These are phyloP conservation scores for Phellinidium pouzarii DNA, from an alignment of 1,284 basidiomycete species.

Conservation along the genomic window DNA sequence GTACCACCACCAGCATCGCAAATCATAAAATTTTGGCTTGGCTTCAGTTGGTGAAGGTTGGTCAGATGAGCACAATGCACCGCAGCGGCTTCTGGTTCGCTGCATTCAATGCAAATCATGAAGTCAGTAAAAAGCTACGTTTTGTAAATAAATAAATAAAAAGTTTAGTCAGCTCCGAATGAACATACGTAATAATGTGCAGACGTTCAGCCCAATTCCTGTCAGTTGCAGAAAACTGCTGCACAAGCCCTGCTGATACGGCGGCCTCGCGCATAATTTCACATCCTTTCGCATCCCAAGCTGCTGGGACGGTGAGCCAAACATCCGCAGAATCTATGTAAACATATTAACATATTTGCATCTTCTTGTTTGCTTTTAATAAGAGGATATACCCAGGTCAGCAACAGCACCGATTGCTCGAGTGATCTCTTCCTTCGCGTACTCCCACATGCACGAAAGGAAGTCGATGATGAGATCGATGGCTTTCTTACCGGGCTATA, in stretches of 20 bases:
- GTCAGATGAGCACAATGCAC: conserved; percentile 76
- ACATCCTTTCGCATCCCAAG: conserved; percentile 78
- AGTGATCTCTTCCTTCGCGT: conserved; percentile 77
- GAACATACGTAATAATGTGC: conserved; percentile 62
- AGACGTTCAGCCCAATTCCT: conserved; percentile 68
- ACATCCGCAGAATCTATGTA: conserved; percentile 68
- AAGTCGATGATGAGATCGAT: conserved; percentile 76
- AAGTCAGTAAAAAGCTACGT: conserved; percentile 9
- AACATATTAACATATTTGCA: neutral
- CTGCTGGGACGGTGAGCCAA: conserved; percentile 76
- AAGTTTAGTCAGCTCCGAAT: conserved; percentile 7
- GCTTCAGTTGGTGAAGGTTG: conserved; percentile 64
- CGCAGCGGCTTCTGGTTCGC: conserved; percentile 79
- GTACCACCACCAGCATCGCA: conserved; percentile 80
- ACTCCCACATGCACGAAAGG: conserved; percentile 72
- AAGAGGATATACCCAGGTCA: conserved; percentile 55
- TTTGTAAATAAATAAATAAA: conserved; percentile 1
- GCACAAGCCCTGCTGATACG: conserved; percentile 69
- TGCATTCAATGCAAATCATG: conserved; percentile 22
- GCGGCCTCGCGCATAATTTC: conserved; percentile 78
- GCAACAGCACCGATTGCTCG: conserved; percentile 75
- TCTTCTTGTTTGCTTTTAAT: conserved; percentile 9
- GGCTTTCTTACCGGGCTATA: conserved; percentile 63
- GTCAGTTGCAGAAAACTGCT: conserved; percentile 64
- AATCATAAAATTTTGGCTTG: conserved; percentile 75